Base-by-base conservation (phyloP, 1,139 yeast species). In the Pichia sp. region DNA sequence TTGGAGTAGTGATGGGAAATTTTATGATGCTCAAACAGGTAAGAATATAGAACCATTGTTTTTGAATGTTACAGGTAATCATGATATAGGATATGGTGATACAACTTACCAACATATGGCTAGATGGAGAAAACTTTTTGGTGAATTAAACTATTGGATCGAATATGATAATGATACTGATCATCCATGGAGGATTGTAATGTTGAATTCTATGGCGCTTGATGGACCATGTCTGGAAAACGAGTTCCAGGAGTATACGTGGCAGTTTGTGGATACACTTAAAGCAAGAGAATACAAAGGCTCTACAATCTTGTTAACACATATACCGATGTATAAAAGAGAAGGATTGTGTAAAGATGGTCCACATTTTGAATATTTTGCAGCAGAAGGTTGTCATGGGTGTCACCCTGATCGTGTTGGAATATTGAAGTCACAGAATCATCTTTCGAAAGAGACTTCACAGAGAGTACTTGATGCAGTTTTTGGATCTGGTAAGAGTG, bases 31-130 rank as follows among this genome's bases (percentile, higher is more conserved):
- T 14, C 8, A 24, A 5, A 37, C 43, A 10, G 42, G 42, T 3
- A 34, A 21, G 5, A 39, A 39, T 4, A 59, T 61, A 25, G 68
- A 62, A 28, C 84, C 86, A 1, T 63, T 81, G 35, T 75, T 88
- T 55, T 72, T 86, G 45, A 89, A 91, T 56, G 67, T 91, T 33
- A 81, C 95, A 0, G 98, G 98, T 2, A 93, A 91, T 58, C 98
- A 91, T 59, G 98, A 91, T 59, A 79, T 91, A 43, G 98, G 98
- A 0, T 91, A 91, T 58, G 97, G 97, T 0, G 98, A 93, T 62
- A 86, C 94, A 36, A 86, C 96, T 0, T 78, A 81, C 69, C 96
- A 85, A 55, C 94, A 94, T 53, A 75, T 88, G 77, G 76, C 85
- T 1, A 69, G 98, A 48, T 93, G 77, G 64, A 72, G 71, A 41